A percentile compares a stretch with the other conserved stretches of the same genome.
These are phyloP conservation scores for Sporobolomyces phaffii DNA, from an alignment of 768 basidiomycete genomes.

Conservation along the genomic window DNA sequence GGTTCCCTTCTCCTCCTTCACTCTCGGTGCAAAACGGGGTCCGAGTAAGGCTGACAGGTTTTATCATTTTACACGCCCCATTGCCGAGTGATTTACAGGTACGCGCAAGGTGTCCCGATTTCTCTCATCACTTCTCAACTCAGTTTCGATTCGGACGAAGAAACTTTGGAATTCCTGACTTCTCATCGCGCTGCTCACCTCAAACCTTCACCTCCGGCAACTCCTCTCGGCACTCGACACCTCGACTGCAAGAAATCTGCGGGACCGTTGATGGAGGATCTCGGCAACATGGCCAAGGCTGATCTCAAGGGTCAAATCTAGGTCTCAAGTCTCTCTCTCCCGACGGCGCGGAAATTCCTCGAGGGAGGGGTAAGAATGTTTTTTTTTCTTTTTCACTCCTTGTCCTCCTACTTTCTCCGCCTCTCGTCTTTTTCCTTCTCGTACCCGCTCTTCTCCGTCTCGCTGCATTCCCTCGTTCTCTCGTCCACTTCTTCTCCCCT, in stretches of 20 bases:
- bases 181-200: constrained; percentile 63
- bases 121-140: constrained; percentile 72
- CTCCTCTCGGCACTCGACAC: neutral
- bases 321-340: too few relatives aligned
- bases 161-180: constrained; percentile 63
- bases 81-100: constrained; percentile 53
- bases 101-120: constrained; percentile 64
- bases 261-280: constrained; percentile 54
- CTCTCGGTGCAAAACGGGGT: too few relatives aligned
- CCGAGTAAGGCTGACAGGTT: too few relatives aligned
- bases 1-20: neutral
- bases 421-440: neutral
- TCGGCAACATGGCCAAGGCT: constrained; percentile 76
- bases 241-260: constrained; percentile 48
- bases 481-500: too few relatives aligned
- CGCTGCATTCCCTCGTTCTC: neutral
- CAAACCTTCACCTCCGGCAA: constrained; percentile 20
- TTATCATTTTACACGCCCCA: too few relatives aligned
- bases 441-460: neutral
- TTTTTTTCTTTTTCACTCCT: neutral
- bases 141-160: constrained; percentile 65
- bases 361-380: neutral
- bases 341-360: too few relatives aligned
- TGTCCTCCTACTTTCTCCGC: neutral
- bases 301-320: constrained; percentile 89